Conservation (phyloP, 2,329 filamentous ascomycete species). For the Aspergillus sp. region DNA sequence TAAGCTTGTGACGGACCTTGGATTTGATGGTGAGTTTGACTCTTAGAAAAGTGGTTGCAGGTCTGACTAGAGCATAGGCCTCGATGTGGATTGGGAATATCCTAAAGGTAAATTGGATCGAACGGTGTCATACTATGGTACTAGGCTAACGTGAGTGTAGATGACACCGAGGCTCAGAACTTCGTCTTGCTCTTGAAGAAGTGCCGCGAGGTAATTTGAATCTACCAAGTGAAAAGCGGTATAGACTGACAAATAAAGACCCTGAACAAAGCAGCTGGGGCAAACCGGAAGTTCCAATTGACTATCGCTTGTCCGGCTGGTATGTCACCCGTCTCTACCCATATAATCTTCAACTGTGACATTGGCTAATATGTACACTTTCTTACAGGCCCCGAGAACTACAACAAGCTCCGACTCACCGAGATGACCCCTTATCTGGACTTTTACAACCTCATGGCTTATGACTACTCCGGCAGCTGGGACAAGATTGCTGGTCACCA, state of each 20-base stretch:
- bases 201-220: slow-evolving; percentile 35
- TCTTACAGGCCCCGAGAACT: slow-evolving; percentile 37
- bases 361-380: background rate
- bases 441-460: slow-evolving; percentile 68
- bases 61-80: slow-evolving; percentile 18
- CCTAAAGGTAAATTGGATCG: slow-evolving; percentile 31
- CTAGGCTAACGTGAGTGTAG: slow-evolving; percentile 20
- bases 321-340: slow-evolving; percentile 12
- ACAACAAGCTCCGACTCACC: slow-evolving; percentile 40
- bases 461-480: slow-evolving; percentile 85
- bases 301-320: slow-evolving; percentile 51
- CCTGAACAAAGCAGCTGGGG: slow-evolving; percentile 38
- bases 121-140: background rate
- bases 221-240: background rate
- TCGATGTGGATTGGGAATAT: slow-evolving; percentile 51
- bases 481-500: slow-evolving; percentile 71
- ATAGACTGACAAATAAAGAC: slow-evolving; percentile 21
- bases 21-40: slow-evolving; percentile 55
- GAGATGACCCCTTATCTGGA: slow-evolving; percentile 49
- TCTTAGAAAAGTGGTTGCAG: background rate
- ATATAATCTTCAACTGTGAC: background rate
- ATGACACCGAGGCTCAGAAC: slow-evolving; percentile 42
- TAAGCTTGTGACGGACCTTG: slow-evolving; percentile 72
- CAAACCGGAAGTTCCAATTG: slow-evolving; percentile 45
- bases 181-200: slow-evolving; percentile 43